Base-by-base conservation (phyloP, 495 filamentous ascomycete species). In the Physcia stellaris region DNA sequence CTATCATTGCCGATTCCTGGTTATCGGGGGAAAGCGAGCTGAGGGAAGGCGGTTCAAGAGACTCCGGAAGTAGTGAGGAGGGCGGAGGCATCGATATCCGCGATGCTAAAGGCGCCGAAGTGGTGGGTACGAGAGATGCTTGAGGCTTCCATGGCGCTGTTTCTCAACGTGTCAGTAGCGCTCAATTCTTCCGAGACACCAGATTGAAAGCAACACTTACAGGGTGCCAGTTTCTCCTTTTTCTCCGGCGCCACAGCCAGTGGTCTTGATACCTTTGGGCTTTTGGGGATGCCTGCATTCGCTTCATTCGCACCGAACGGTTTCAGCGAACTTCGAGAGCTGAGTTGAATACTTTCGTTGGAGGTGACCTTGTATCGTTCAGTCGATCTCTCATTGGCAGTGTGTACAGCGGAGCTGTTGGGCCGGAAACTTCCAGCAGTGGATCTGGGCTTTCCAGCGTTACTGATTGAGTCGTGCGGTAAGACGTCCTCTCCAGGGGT, bases 1-100 rank as follows among this genome's bases (percentile, higher is more conserved):
- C 87, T 35, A 96, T 60, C 9, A 96, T 80, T 2, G 75, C 80
- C 9, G 71, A 70, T 58, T 98, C 90, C 53, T 98, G 90, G 6
- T 66, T 73, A 41, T 90, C 79, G 16, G 85, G 59, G 2, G 81
- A 71, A 42, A 95, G 59, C 35, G 80, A 70, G 39, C 74, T 67
- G 3, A 96, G 67, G 18, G 83, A 70, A 41, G 61, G 65, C 2
- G 88, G 86, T 32, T 83, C 75, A 20, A 92, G 64, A 0, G 69
- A 58, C 38, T 66, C 59, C n/a, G 90, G 92, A 21, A 78, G 70
- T 24, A 70, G 60, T 6, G 79, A 80, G 4, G 85, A 79, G 9
- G 81, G 56, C 11, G 90, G 86, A 24, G 90, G 81, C 37, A 83
- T 71, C 0, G 88, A 94, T 46, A 96, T 70, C 44, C 90, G 77